Evolutionary conservation across 225 moss, liverwort and hornwort genomes (phyloP).

Genomic region (Polytrichum formosum): DNA sequence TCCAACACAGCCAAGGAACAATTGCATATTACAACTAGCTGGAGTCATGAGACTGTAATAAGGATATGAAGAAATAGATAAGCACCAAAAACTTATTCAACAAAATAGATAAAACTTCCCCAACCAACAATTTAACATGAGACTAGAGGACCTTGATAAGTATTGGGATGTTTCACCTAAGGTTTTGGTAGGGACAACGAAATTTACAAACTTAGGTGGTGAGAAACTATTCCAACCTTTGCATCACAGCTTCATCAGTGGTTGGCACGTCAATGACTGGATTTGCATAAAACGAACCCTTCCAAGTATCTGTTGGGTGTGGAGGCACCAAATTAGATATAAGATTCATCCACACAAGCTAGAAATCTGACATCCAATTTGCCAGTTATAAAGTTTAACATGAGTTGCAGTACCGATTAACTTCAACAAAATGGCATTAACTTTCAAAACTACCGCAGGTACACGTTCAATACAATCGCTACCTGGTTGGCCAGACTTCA

Average conservation of each 20-base stretch:
- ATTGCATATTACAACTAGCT: no score
- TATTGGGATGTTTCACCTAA: background rate
- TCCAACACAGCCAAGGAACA: no score
- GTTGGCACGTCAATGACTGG: constrained; percentile 64
- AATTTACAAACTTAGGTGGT: background rate
- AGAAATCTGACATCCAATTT: no score
- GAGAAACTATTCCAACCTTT: constrained; percentile 45
- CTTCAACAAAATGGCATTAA: background rate
- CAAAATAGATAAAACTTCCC: no score
- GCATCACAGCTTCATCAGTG: constrained; percentile 36
- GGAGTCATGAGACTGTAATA: no score
- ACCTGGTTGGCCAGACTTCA: constrained; percentile 83
- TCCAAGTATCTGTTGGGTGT: constrained; percentile 51
- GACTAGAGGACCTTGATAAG: background rate
- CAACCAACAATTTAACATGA: no score
- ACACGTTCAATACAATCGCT: constrained; percentile 8
- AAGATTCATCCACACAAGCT: no score
- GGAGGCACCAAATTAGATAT: no score
- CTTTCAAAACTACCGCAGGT: background rate
- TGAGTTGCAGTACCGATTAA: no score
- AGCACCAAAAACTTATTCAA: background rate
- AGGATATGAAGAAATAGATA: background rate
- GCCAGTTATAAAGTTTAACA: no score
- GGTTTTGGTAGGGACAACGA: background rate
- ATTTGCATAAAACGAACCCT: constrained; percentile 98